A percentile compares a stretch with the other conserved stretches of the same genome.
These are phyloP conservation scores for Scleroderma bovista DNA, from an alignment of 768 basidiomycete genomes.

Conservation along the genomic window DNA sequence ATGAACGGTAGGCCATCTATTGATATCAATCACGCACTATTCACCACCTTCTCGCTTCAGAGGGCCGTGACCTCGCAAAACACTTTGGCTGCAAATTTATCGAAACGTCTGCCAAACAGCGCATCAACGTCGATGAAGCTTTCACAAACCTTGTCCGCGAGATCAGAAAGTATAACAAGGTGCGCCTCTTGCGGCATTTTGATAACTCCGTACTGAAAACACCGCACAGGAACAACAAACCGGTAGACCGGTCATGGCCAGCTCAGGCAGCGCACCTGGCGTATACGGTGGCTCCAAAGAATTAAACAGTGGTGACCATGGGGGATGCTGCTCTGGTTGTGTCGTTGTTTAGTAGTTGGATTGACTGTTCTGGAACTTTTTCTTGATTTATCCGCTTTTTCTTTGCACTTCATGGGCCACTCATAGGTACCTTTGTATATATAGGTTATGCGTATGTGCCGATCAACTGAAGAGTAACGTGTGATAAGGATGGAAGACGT, in stretches of 20 bases:
- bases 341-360: conserved; percentile 42
- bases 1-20: conserved; percentile 61
- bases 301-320: conserved; percentile 46
- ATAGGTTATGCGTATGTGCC: conserved; percentile 16
- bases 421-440: conserved; percentile 19
- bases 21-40: background rate
- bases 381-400: conserved; percentile 7
- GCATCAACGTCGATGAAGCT: conserved; percentile 95
- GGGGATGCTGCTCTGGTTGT: conserved; percentile 66
- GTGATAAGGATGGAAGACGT: conserved; percentile 6
- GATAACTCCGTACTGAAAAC: background rate
- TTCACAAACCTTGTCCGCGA: conserved; percentile 91
- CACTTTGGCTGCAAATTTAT: conserved; percentile 93
- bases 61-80: conserved; percentile 96
- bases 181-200: conserved; percentile 25
- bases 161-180: conserved; percentile 92
- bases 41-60: conserved; percentile 37
- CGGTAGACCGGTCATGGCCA: conserved; percentile 59
- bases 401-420: conserved; percentile 1
- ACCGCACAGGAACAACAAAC: conserved; percentile 64
- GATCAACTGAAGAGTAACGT: background rate
- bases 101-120: conserved; percentile 93
- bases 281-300: conserved; percentile 41
- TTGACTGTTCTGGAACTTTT: background rate
- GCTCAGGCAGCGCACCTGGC: conserved; percentile 39